Percentiles rank a stretch among this genome's conserved stretches.
Conservation (phyloP, 768 basidiomycete species). For the Mycena rosella region DNA sequence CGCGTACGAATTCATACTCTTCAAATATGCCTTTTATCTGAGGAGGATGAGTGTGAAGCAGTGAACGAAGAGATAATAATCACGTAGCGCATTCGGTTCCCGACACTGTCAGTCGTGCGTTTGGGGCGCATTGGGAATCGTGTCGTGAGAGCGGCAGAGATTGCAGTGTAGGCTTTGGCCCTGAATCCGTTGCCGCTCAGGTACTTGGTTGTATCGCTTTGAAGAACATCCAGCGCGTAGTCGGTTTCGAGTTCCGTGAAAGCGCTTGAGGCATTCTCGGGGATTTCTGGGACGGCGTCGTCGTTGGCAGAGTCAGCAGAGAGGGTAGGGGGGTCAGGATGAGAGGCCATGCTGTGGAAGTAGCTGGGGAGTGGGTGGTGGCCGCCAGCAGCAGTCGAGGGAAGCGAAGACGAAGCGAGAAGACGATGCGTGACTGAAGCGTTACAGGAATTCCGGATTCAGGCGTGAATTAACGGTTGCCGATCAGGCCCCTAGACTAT, state of each 20-base stretch:
- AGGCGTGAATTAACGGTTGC: too few species aligned
- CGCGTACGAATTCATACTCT: conserved; percentile 10
- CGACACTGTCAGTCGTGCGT: not conserved
- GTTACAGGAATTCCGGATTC: too few species aligned
- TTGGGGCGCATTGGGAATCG: not conserved
- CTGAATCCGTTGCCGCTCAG: conserved; percentile 16
- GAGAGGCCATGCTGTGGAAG: too few species aligned
- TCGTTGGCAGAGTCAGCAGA: too few species aligned
- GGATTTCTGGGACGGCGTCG: not conserved
- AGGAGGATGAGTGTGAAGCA: not conserved
- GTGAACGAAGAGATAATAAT: not conserved
- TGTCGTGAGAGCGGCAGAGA: not conserved
- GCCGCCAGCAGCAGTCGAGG: too few species aligned
- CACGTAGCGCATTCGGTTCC: not conserved
- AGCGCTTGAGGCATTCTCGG: not conserved
- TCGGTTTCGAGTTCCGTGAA: conserved; percentile 4
- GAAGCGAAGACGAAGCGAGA: too few species aligned
- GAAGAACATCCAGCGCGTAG: not conserved
- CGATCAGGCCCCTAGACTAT: too few species aligned
- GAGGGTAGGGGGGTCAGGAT: too few species aligned
- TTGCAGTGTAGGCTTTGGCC: not conserved
- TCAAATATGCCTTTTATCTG: conserved; percentile 11
- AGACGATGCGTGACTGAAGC: too few species aligned
- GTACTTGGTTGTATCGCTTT: not conserved
- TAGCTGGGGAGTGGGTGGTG: too few species aligned